Base-by-base conservation (phyloP, 345 rosid species). In the Hypericum androsaemum region DNA sequence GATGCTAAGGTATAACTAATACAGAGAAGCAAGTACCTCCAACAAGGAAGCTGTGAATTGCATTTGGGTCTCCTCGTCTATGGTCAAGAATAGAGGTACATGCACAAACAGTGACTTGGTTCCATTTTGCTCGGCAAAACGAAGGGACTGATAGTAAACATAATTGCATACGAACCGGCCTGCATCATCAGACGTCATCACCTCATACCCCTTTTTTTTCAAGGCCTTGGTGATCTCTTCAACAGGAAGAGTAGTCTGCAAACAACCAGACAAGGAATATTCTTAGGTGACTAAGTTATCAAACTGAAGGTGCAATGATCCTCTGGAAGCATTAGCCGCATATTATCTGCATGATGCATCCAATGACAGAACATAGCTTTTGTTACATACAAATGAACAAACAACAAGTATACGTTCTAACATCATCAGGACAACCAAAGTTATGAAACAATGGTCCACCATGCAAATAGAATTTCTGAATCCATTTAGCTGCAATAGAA, bases 91-190 rank as follows among this genome's bases (percentile, higher is more conserved):
- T 48, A 92, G 94, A 39, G 98, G 98, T 49, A 92, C 90, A 38
- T 92, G 98, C 53, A 88, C 97, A 63, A 92, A 92, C 44, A 92
- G 86, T 28, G 98, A 80, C 61, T 70, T 77, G 52, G 57, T 75
- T 55, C 78, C 84, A 15, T 77, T 92, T 78, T 77, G 73, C 58
- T 85, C 94, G 10, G 95, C 98, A 66, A 92, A 88, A 56, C 83
- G 69, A 53, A 92, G 90, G 47, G 98, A 92, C 41, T 92, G 97
- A 55, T 92, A 92, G 71, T 92, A 92, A 28, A 88, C 88, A 38
- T 88, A 92, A 71, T 90, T 92, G 88, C 98, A 92, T 32, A 92
- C 98, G 59, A 92, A 92, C 47, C 98, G 82, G 22, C 98, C 98
- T 0, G 98, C 98, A 67, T 92, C 98, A 62, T 80, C 78, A 0